phyloP scores from a whole-genome alignment of 345 rosid species.

The Zanthoxylum bungeanum region DNA sequence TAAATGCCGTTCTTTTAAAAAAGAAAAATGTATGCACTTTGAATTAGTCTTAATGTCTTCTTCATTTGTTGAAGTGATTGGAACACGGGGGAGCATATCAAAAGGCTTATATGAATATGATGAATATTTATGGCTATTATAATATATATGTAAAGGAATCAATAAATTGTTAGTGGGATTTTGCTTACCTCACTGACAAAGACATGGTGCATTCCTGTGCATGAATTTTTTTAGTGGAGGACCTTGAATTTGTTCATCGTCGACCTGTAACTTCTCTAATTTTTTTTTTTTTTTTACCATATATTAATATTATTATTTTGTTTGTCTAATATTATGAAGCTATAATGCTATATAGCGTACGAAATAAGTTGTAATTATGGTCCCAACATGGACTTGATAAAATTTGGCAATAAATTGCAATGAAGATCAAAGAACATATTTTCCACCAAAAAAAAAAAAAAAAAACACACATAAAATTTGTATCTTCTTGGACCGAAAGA shows the following conservation, averaged over 20 bases:
- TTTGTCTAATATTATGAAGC: background rate
- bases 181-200: background rate
- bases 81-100: background rate
- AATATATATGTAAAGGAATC: background rate
- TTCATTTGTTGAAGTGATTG: too few species aligned
- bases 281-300: background rate
- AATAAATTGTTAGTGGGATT: background rate
- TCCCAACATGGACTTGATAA: background rate
- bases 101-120: background rate
- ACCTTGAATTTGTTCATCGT: background rate
- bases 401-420: background rate
- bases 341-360: too few species aligned
- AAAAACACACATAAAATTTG: background rate
- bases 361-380: background rate
- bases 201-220: background rate
- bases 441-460: too few species aligned
- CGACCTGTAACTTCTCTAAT: too few species aligned
- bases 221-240: background rate
- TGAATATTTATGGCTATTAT: background rate
- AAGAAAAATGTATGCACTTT: too few species aligned
- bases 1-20: too few species aligned
- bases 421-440: background rate
- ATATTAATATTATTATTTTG: background rate
- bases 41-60: too few species aligned
- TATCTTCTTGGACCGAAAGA: background rate